A percentile compares a stretch with the other conserved stretches of the same genome.
Evolutionary conservation across 1,284 basidiomycete species (phyloP).

Genomic region (Tilletia indica): DNA sequence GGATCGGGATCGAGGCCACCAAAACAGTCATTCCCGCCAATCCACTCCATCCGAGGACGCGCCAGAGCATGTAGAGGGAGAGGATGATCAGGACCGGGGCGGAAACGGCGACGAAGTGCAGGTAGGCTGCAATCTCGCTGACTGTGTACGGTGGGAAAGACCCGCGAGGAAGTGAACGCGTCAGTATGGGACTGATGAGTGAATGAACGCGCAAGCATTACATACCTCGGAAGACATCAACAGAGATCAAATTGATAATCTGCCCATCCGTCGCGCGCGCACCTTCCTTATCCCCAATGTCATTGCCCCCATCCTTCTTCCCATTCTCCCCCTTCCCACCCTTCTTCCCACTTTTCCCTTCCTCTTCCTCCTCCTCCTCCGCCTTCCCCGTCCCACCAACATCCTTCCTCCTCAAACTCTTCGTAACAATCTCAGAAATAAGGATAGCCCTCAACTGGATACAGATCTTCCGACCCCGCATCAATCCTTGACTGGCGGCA

Average conservation of each 20-base stretch:
- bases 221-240: slow-evolving; percentile 59
- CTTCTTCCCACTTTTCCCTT: background rate
- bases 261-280: slow-evolving; percentile 59
- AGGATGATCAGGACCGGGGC: slow-evolving; percentile 61
- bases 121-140: slow-evolving; percentile 45
- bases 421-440: slow-evolving; percentile 62
- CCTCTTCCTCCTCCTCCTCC: slow-evolving; percentile 14
- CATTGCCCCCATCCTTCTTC: slow-evolving; percentile 6
- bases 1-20: slow-evolving; percentile 46
- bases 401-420: slow-evolving; percentile 61
- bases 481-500: slow-evolving; percentile 58
- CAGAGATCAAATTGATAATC: slow-evolving; percentile 62
- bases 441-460: slow-evolving; percentile 58
- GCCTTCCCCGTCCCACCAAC: slow-evolving; percentile 35
- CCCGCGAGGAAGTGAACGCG: background rate
- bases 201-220: background rate
- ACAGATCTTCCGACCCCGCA: slow-evolving; percentile 60
- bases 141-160: slow-evolving; percentile 17
- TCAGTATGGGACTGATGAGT: background rate
- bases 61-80: slow-evolving; percentile 59
- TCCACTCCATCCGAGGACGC: slow-evolving; percentile 61
- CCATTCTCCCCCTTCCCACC: background rate
- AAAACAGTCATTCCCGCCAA: slow-evolving; percentile 54
- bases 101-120: slow-evolving; percentile 56
- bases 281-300: slow-evolving; percentile 21